A percentile compares a stretch with the other conserved stretches of the same genome.
Conservation (phyloP, 1,284 basidiomycete genomes). For the Fomitiporia mediterranea region DNA sequence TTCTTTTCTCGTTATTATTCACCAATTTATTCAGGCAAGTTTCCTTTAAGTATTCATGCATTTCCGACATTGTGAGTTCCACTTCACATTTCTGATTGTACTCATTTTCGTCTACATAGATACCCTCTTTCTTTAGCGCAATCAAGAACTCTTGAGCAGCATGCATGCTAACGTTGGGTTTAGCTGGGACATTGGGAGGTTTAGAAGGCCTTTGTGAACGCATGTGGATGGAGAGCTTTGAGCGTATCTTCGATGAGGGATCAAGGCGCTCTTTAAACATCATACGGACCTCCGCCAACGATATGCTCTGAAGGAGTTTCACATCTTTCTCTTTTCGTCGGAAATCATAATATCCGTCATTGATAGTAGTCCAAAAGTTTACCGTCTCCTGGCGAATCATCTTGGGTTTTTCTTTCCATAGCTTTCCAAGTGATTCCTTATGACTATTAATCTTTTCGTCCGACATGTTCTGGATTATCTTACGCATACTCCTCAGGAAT, state of each 20-base stretch:
- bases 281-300: conserved; percentile 73
- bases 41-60: conserved; percentile 52
- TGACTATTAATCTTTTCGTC: conserved; percentile 59
- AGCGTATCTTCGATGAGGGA: conserved; percentile 63
- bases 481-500: conserved; percentile 74
- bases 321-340: conserved; percentile 71
- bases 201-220: conserved; percentile 67
- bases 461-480: conserved; percentile 51
- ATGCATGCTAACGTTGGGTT: conserved; percentile 59
- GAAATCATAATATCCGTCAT: conserved; percentile 77
- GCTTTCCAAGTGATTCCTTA: conserved; percentile 53
- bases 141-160: conserved; percentile 62
- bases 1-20: conserved; percentile 31
- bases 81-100: conserved; percentile 41
- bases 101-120: conserved; percentile 47
- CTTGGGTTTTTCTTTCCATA: conserved; percentile 70
- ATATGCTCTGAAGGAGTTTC: conserved; percentile 54
- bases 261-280: conserved; percentile 72
- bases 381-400: conserved; percentile 59
- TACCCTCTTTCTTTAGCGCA: conserved; percentile 46
- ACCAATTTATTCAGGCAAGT: conserved; percentile 38
- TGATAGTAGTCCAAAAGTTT: conserved; percentile 67
- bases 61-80: conserved; percentile 44
- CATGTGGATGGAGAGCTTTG: conserved; percentile 83
- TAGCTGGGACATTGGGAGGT: too few species aligned